phyloP scores from a whole-genome alignment of 1,284 basidiomycete species.

The Apiotrichum sp. region DNA sequence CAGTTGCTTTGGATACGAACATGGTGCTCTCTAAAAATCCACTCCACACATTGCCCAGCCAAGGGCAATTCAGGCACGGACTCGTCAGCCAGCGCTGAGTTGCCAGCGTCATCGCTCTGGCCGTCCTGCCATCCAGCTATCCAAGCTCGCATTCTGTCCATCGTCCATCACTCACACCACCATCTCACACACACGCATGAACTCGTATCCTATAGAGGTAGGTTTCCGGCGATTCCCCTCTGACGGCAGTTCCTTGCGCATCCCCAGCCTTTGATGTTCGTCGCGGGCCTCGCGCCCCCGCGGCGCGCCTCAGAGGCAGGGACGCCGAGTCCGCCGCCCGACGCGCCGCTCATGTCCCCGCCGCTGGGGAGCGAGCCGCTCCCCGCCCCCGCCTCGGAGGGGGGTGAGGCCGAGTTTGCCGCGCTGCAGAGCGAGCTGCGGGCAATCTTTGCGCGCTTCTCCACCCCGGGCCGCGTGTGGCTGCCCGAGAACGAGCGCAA shows the following conservation, averaged over 20 bases:
- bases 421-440: constrained; percentile 55
- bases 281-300: constrained; percentile 61
- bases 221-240: constrained; percentile 5
- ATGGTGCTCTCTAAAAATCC: too few relatives aligned
- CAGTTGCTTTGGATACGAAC: too few relatives aligned
- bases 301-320: constrained; percentile 31
- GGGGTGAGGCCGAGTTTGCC: constrained; percentile 45
- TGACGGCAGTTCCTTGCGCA: constrained; percentile 59
- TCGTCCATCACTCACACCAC: neutral
- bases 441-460: constrained; percentile 58
- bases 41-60: too few relatives aligned
- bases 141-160: too few relatives aligned
- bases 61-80: constrained; percentile 3
- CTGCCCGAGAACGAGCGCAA: constrained; percentile 43
- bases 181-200: constrained; percentile 55
- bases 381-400: neutral
- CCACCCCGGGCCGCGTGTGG: constrained; percentile 52
- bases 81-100: neutral
- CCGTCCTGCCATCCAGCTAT: too few relatives aligned
- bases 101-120: neutral
- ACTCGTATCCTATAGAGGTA: constrained; percentile 79
- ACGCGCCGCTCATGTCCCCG: neutral
- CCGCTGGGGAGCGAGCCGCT: neutral
- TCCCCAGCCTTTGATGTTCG: constrained; percentile 84
- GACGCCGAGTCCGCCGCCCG: neutral